These are phyloP conservation scores for Aquilaria sinensis DNA, from an alignment of 345 rosid species.

Conservation along the genomic window DNA sequence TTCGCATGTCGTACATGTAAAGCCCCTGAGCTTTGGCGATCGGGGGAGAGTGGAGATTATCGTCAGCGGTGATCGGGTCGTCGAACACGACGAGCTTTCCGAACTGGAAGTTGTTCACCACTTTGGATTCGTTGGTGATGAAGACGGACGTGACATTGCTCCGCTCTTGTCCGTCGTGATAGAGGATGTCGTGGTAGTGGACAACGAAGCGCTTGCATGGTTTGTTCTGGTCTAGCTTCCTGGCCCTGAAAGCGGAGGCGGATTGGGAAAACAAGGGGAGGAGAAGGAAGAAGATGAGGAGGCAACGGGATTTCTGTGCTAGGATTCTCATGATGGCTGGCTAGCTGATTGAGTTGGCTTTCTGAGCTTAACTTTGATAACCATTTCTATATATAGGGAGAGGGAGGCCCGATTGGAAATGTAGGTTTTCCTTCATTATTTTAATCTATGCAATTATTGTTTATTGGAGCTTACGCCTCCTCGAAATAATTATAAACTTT, in stretches of 20 bases:
- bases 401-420: no score
- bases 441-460: no score
- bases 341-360: no score
- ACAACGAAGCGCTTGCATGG: conserved; percentile 50
- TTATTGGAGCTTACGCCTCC: no score
- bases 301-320: no score
- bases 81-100: conserved; percentile 53
- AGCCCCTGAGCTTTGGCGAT: conserved; percentile 60
- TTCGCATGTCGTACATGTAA: conserved; percentile 53
- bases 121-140: conserved; percentile 23
- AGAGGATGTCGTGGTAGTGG: conserved; percentile 54
- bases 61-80: conserved; percentile 50
- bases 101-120: conserved; percentile 15
- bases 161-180: conserved; percentile 31
- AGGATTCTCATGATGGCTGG: no score
- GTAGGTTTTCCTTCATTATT: no score
- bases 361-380: no score
- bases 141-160: conserved; percentile 46
- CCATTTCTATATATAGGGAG: no score
- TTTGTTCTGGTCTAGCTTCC: conserved; percentile 15
- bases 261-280: conserved; percentile 8
- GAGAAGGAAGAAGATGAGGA: not conserved
- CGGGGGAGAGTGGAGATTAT: conserved; percentile 35
- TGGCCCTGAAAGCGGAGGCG: not conserved
- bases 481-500: no score